Evolutionary conservation across 2,329 filamentous ascomycete species (phyloP).

Genomic region (Purpureocillium lavendulum): DNA sequence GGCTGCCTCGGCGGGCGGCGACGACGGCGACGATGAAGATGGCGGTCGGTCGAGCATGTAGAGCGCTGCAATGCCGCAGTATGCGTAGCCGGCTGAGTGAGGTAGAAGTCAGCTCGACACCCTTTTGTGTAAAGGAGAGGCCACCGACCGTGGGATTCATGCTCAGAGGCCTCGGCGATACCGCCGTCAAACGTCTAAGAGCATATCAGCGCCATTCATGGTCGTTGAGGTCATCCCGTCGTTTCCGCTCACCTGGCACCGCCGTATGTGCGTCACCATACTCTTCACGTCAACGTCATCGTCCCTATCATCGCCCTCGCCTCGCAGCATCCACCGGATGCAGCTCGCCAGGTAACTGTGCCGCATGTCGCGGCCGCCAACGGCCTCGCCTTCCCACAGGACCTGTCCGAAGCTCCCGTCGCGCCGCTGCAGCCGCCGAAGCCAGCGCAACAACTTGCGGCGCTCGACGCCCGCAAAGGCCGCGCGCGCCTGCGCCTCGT

Average conservation of each 20-base stretch:
- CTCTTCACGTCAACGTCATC: constrained; percentile 67
- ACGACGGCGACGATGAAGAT: constrained; percentile 22
- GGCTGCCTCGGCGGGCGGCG: constrained; percentile 11
- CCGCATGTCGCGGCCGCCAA: constrained; percentile 75
- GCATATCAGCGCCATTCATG: not conserved
- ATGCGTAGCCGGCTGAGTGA: constrained; percentile 76
- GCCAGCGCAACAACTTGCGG: constrained; percentile 61
- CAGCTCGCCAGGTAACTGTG: constrained; percentile 81
- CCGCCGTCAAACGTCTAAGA: constrained; percentile 74
- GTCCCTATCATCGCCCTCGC: constrained; percentile 45
- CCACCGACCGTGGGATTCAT: constrained; percentile 71
- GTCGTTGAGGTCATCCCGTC: no score
- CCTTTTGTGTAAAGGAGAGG: not conserved
- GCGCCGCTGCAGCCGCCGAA: constrained; percentile 64
- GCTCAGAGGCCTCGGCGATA: constrained; percentile 66
- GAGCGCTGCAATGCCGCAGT: constrained; percentile 75
- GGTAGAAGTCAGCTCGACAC: not conserved
- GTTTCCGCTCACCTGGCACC: constrained; percentile 38
- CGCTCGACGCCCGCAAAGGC: constrained; percentile 59
- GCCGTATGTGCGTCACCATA: constrained; percentile 62
- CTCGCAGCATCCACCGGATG: constrained; percentile 74
- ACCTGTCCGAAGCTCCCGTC: constrained; percentile 93
- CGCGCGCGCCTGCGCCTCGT: constrained; percentile 24
- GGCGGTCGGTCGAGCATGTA: constrained; percentile 61
- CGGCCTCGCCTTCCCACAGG: constrained; percentile 49